Evolutionary conservation across 2,329 filamentous ascomycete genomes (phyloP), one percentile per base, ranked within the genome.

Genomic region (Nemania abortiva): DNA sequence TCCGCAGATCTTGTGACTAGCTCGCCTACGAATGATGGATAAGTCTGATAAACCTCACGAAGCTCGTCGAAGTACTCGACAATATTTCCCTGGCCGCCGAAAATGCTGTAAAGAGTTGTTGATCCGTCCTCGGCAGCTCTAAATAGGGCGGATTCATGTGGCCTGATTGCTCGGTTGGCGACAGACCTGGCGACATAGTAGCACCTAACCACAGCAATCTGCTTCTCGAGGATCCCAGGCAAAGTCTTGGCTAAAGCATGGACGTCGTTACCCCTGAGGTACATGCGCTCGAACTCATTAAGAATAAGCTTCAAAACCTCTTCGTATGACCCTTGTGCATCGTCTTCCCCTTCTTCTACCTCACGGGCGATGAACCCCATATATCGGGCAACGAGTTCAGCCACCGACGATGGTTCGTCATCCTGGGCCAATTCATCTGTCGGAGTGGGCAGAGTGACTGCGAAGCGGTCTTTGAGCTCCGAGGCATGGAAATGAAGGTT

Each of bases 61-160:
- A 99, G 88, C 84, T 99, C 96, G 75, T 99, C 95, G 77, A 99
- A 99, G 83, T 99, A 99, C 83, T 99, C 97, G 82, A 99, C 95
- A 72, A 99, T 98, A 82, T 99, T 99, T 76, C 96, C 96, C 81
- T 99, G 96, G 6, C 96, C 96, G 69, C 96, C 96, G 74, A 98
- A 97, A 70, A 99, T 94, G 73, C 91, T 95, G 84, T 97, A 99
- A 69, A 99, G 89, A 75, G 89, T 91, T 63, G 95, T 95, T 65
- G 91, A 90, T 70, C 89, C 91, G 71, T 98, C 95, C 55, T 92
- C 90, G 10, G 94, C 94, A 59, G 96, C 95, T 74, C 96, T 89
- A 78, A 98, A 89, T 55, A 99, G 88, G 42, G 96, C 97, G 49
- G 97, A 98, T 79, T 97, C 93, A 80, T 99, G 95, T 31, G 93